Percentiles rank a stretch among this genome's conserved stretches.
These are phyloP conservation scores for Quercus tomentella DNA, from an alignment of 331 rosid genomes.

Conservation along the genomic window DNA sequence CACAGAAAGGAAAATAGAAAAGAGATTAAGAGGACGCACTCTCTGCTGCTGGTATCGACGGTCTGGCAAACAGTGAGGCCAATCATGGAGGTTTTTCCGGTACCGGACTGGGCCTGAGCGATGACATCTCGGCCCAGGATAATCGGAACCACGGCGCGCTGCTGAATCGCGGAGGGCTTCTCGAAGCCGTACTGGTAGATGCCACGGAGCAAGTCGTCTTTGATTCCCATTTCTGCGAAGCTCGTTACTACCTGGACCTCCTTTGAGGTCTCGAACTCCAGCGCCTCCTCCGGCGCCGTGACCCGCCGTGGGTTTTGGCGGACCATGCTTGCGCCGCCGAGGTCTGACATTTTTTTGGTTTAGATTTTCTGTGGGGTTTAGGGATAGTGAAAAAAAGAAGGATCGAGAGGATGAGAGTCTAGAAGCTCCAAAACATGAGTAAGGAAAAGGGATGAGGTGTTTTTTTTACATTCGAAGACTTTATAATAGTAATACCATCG, in stretches of 20 bases:
- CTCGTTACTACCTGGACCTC: conserved; percentile 73
- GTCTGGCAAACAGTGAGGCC: conserved; percentile 91
- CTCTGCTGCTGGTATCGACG: conserved; percentile 73
- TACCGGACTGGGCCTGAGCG: conserved; percentile 98
- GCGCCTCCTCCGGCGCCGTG: conserved; percentile 48
- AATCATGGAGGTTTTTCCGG: conserved; percentile 98
- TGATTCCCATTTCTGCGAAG: conserved; percentile 93
- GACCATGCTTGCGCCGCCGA: conserved; percentile 58
- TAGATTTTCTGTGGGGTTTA: neutral
- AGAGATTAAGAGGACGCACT: conserved; percentile 36
- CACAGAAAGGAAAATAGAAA: neutral
- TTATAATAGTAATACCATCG: no score
- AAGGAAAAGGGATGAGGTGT: no score
- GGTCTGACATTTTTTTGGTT: conserved; percentile 25
- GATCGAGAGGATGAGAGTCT: neutral
- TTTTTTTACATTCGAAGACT: no score
- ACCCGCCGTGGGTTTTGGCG: conserved; percentile 64
- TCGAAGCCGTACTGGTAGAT: conserved; percentile 88
- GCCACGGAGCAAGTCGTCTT: conserved; percentile 85
- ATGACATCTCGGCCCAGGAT: conserved; percentile 93
- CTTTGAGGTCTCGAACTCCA: conserved; percentile 49
- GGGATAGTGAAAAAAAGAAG: neutral
- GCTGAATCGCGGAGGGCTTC: conserved; percentile 98
- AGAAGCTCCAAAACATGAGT: no score
- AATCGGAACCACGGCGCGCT: conserved; percentile 89